phyloP scores from a whole-genome alignment of 2,329 filamentous ascomycete species.

The Cordyceps farinosa region DNA sequence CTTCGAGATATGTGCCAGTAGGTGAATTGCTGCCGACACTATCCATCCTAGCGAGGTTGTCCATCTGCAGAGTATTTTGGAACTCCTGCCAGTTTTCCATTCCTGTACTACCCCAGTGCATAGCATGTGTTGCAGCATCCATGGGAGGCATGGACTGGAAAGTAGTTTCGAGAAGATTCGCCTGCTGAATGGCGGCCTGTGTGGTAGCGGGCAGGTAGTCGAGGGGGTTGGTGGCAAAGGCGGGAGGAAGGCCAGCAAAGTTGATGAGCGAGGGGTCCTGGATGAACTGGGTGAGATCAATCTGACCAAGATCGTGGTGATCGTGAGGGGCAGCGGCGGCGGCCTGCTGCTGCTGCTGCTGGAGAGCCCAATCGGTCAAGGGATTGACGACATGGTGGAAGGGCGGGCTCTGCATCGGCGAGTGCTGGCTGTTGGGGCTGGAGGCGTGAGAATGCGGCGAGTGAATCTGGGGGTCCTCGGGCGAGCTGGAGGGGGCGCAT shows the following conservation, averaged over 20 bases:
- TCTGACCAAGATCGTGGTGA: constrained; percentile 35
- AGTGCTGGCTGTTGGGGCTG: constrained; percentile 51
- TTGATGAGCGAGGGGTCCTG: constrained; percentile 56
- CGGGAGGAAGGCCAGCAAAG: constrained; percentile 48
- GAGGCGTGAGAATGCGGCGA: constrained; percentile 49
- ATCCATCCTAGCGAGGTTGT: constrained; percentile 38
- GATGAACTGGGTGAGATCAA: constrained; percentile 51
- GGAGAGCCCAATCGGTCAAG: constrained; percentile 60
- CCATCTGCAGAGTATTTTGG: constrained; percentile 56
- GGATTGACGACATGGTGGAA: constrained; percentile 50
- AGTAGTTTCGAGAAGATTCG: constrained; percentile 59
- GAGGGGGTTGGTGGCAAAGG: constrained; percentile 54
- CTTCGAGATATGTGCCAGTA: constrained; percentile 67
- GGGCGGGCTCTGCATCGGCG: constrained; percentile 50
- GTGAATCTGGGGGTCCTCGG: constrained; percentile 46
- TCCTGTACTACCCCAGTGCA: constrained; percentile 57
- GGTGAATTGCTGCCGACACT: constrained; percentile 45
- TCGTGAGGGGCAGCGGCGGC: constrained; percentile 19
- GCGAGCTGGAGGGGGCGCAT: constrained; percentile 46
- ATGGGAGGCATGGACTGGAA: constrained; percentile 58
- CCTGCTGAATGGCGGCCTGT: constrained; percentile 57
- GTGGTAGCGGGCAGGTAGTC: constrained; percentile 61
- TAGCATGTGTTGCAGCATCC: constrained; percentile 51
- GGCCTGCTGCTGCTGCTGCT: constrained; percentile 48
- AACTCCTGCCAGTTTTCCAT: constrained; percentile 81